Evolutionary conservation across 148 eudicot genomes (phyloP), one percentile per base, ranked within the genome.

Genomic region (Limonium bicolor): DNA sequence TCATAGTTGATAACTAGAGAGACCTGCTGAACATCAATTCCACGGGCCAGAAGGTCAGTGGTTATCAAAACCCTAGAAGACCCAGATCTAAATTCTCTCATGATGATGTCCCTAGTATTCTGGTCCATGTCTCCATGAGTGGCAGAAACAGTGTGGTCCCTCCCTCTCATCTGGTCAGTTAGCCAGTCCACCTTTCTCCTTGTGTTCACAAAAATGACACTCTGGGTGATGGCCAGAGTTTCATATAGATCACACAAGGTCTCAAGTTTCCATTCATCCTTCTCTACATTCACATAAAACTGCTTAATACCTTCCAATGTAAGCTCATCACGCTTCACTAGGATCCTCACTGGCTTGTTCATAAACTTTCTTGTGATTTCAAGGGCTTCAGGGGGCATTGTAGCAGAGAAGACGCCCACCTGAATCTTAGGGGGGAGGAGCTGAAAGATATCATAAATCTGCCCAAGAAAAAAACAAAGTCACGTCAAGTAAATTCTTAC

Each of bases 351-450:
- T 0, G 76, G 76, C 46, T 66, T 70, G 52, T 58, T 65, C 71
- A 65, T 70, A 54, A 70, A 70, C 53, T 70, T 70, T 13, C 71
- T 37, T 24, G 76, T 66, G 13, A 70, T 70, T 39, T 70, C 76
- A n/a, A 70, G 56, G n/a, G 76, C 71, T 40, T 70, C 76, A 0
- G 71, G 76, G 4, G 76, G 71, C 71, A 66, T 70, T 18, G 76
- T 70, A n/a, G 76, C 71, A 24, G 76, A 70, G 36, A 70, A 70
- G 3, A 70, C 58, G 1, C 76, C 76, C 18, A 70, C 66, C 29
- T 70, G 76, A 24, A 70, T 53, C 12, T 70, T 66, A 0, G 76
- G 40, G 36, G 76, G 76, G 12, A 70, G 59, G 20, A 61, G 62
- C 44, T 70, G 71, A 65, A 70, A 70, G 7, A 70, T 70, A 12